Evolutionary conservation across 2,329 filamentous ascomycete species (phyloP), one percentile per base, ranked within the genome.

Genomic region (Venturiaceae sp.): DNA sequence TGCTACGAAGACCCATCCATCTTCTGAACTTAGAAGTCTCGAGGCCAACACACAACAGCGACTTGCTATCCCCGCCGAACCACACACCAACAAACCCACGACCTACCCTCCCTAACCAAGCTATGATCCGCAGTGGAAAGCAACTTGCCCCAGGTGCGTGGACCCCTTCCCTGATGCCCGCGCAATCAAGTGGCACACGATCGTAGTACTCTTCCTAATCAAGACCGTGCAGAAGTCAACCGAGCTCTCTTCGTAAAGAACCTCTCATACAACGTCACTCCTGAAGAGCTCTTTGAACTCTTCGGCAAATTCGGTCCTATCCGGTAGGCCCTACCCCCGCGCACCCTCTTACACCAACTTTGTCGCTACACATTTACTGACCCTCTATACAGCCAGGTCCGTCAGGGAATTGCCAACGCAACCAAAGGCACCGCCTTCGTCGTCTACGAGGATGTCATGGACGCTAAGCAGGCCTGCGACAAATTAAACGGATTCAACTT

Each of bases 401-500:
- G 94, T 72, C 92, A 96, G 79, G 94, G 94, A 68, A 97, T 97
- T 72, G 90, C 92, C 67, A 91, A 86, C 77, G 92, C 94, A 75
- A 96, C 94, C 69, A 99, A 97, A 77, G 94, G 94, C 73, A 99
- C 94, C 57, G 94, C 92, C 66, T 99, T 96, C 76, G 94, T 99
- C 67, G 94, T 99, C 76, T 99, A 96, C 81, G 94, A 97, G 77
- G 94, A 99, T 82, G 92, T 97, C 66, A 88, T 94, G 83, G 94
- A 99, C 81, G 92, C 94, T 66, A 99, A 99, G 80, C 87, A 91
- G 77, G 94, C 94, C 71, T 97, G 94, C 82, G 94, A 99, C 81
- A 96, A 97, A 80, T 82, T 99, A 74, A 99, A 99, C 81, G 94
- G 94, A 73, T 99, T 95, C 85, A 99, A 99, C 80, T 99, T 99